These are phyloP conservation scores for Mortierella sp. DNA, from an alignment of 371 early-diverging fungal species.

Conservation along the genomic window DNA sequence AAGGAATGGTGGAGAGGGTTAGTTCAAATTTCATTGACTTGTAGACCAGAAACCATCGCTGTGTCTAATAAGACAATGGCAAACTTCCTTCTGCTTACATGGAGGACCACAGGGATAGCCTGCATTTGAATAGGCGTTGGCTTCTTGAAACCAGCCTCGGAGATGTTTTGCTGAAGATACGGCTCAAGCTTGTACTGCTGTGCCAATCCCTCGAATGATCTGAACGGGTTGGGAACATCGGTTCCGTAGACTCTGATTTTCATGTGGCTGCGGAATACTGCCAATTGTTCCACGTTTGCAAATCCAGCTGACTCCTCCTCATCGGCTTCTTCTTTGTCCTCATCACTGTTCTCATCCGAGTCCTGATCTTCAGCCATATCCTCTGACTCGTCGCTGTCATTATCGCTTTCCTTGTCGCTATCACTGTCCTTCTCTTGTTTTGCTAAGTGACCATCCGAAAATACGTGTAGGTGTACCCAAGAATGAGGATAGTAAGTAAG, in stretches of 20 bases:
- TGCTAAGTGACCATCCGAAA: no score
- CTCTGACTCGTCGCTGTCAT: slow-evolving; percentile 37
- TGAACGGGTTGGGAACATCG: slow-evolving; percentile 88
- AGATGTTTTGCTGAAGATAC: slow-evolving; percentile 75
- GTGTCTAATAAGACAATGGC: no score
- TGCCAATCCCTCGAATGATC: slow-evolving; percentile 80
- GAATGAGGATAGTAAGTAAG: no score
- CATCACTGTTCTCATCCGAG: slow-evolving; percentile 9
- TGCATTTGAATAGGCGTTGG: slow-evolving; percentile 98
- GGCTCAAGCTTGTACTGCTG: slow-evolving; percentile 75
- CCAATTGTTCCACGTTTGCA: slow-evolving; percentile 34
- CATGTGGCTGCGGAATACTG: slow-evolving; percentile 73
- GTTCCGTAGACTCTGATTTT: slow-evolving; percentile 87
- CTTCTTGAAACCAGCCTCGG: slow-evolving; percentile 71
- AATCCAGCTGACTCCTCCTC: slow-evolving; percentile 37
- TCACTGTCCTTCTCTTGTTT: slow-evolving; percentile 24
- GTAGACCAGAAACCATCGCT: no score
- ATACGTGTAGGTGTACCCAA: no score
- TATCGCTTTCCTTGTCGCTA: slow-evolving; percentile 21
- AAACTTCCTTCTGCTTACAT: slow-evolving; percentile 51
- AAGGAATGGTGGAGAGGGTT: no score
- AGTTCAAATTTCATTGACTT: no score
- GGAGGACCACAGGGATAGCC: slow-evolving; percentile 85
- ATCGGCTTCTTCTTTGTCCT: slow-evolving; percentile 36
- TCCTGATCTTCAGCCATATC: slow-evolving; percentile 40